Conservation (phyloP, 2,329 filamentous ascomycete species). For the Ophiostoma quercus region DNA sequence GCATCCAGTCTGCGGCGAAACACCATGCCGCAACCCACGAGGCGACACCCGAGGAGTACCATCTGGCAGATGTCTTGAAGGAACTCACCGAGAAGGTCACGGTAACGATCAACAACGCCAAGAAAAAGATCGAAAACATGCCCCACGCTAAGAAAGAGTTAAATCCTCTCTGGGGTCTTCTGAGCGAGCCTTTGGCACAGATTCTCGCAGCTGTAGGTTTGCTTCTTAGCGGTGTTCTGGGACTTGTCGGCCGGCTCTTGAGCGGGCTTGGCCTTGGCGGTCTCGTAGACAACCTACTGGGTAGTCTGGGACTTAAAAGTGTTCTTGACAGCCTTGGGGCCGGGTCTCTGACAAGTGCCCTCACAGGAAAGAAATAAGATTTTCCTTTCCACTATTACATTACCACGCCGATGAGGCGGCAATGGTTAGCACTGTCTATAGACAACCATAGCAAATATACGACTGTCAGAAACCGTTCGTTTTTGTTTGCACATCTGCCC, state of each 20-base stretch:
- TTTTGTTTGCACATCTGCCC: neutral
- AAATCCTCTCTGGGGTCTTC: slow-evolving; percentile 79
- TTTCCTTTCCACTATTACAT: too few species aligned
- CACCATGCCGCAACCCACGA: slow-evolving; percentile 69
- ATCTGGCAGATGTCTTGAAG: slow-evolving; percentile 78
- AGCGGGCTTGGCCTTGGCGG: neutral
- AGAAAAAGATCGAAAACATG: slow-evolving; percentile 88
- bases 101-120: slow-evolving; percentile 77
- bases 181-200: slow-evolving; percentile 83
- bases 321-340: neutral
- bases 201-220: slow-evolving; percentile 86
- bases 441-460: too few species aligned
- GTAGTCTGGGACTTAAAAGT: neutral
- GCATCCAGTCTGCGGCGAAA: slow-evolving; percentile 80
- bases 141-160: slow-evolving; percentile 92
- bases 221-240: slow-evolving; percentile 37
- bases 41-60: slow-evolving; percentile 76
- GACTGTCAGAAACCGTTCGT: too few species aligned
- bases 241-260: neutral
- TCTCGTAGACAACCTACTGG: neutral
- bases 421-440: too few species aligned
- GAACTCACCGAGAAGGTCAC: slow-evolving; percentile 77
- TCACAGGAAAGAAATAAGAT: neutral
- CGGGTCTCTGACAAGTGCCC: neutral
- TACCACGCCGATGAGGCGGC: too few species aligned